Evolutionary conservation across 208 protist genomes (phyloP).

Genomic region (Borovskyia barvae): DNA sequence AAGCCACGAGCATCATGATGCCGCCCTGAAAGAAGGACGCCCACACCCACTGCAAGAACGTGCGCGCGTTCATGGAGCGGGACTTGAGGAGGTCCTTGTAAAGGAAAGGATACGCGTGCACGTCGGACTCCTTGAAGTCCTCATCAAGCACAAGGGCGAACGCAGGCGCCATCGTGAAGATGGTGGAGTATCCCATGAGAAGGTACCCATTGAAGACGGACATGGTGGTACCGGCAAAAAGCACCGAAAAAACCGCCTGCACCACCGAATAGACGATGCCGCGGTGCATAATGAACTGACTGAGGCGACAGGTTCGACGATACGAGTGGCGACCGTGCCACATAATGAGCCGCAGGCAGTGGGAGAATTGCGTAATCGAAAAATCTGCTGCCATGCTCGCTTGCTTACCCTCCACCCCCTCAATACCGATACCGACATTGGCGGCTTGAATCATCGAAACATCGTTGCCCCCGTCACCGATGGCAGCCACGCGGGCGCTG

Average conservation of each 20-base stretch:
- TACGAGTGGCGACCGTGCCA: slow-evolving; percentile 91
- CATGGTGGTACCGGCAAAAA: slow-evolving; percentile 97
- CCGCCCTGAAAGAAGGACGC: slow-evolving; percentile 90
- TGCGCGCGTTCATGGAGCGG: slow-evolving; percentile 83
- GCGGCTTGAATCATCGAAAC: slow-evolving; percentile 96
- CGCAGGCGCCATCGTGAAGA: slow-evolving; percentile 98
- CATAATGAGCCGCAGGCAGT: slow-evolving; percentile 87
- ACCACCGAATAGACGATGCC: slow-evolving; percentile 98
- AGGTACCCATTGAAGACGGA: slow-evolving; percentile 97
- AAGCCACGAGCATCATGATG: slow-evolving; percentile 95
- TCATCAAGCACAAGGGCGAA: slow-evolving; percentile 98
- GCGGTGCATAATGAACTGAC: slow-evolving; percentile 98
- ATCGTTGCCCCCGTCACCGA: slow-evolving; percentile 99
- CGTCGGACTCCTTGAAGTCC: slow-evolving; percentile 91
- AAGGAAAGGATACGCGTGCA: slow-evolving; percentile 95
- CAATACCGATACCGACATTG: slow-evolving; percentile 97
- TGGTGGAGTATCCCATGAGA: slow-evolving; percentile 96
- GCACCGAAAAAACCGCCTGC: slow-evolving; percentile 96
- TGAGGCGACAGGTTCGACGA: slow-evolving; percentile 89
- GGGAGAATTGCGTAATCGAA: slow-evolving; percentile 95
- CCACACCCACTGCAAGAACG: slow-evolving; percentile 85
- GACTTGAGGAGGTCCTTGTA: slow-evolving; percentile 97
- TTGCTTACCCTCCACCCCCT: slow-evolving; percentile 98
- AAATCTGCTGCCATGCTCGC: slow-evolving; percentile 98
- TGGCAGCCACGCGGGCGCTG: slow-evolving; percentile 87